Conservation (phyloP, 1,139 yeast species). For the Entelexis sorbosivorans region DNA sequence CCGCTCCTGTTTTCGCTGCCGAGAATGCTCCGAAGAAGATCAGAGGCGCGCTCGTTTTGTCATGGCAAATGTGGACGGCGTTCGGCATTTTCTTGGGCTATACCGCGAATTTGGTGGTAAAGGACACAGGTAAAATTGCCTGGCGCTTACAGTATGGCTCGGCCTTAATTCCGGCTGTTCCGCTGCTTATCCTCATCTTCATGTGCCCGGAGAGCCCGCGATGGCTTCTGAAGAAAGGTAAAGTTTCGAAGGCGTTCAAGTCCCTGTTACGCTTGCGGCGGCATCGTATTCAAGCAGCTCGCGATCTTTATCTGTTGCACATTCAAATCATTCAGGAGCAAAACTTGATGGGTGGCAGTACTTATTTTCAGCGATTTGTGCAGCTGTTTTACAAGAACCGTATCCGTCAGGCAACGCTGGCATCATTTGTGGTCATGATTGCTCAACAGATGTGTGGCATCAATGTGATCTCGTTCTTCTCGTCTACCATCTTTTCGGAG, state of each 20-base stretch:
- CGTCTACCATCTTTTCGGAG: constrained; percentile 40
- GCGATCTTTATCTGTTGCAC: constrained; percentile 52
- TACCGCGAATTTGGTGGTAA: constrained; percentile 54
- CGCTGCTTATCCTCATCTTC: constrained; percentile 30
- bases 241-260: constrained; percentile 26
- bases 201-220: constrained; percentile 60
- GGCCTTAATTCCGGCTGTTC: constrained; percentile 17
- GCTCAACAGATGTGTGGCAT: constrained; percentile 92
- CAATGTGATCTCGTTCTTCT: constrained; percentile 72
- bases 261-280: constrained; percentile 17
- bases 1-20: constrained; percentile 71
- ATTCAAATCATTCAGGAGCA: constrained; percentile 56
- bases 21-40: constrained; percentile 68
- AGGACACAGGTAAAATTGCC: constrained; percentile 44
- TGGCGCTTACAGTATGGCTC: constrained; percentile 78
- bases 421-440: constrained; percentile 73
- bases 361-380: constrained; percentile 28
- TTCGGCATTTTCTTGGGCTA: constrained; percentile 78
- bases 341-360: constrained; percentile 35
- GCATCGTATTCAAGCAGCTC: constrained; percentile 17
- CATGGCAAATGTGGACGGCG: constrained; percentile 84
- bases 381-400: constrained; percentile 57
- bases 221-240: constrained; percentile 53
- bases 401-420: constrained; percentile 71
- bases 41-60: constrained; percentile 71